A percentile compares a stretch with the other conserved stretches of the same genome.
phyloP scores from a whole-genome alignment of 768 basidiomycete genomes.

The Mycena alexandri region DNA sequence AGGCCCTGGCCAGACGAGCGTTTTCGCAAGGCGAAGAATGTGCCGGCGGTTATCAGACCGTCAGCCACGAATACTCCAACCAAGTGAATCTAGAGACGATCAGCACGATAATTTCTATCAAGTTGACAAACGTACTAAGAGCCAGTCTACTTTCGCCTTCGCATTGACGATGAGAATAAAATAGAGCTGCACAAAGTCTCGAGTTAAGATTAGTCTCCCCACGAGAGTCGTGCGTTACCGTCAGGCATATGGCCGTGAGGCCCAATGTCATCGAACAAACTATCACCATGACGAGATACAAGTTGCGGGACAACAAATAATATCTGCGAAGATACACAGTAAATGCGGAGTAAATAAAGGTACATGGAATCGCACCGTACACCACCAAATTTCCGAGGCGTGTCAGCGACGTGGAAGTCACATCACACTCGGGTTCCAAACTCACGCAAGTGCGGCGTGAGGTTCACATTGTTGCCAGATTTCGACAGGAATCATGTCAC shows the following conservation, averaged over 20 bases:
- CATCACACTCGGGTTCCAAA: too few species aligned
- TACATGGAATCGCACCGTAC: too few species aligned
- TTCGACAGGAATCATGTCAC: neutral
- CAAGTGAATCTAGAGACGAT: conserved; percentile 20
- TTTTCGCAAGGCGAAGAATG: conserved; percentile 6
- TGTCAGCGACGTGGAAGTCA: too few species aligned
- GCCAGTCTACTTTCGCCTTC: conserved; percentile 22
- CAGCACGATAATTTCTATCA: too few species aligned
- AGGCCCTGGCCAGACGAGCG: neutral
- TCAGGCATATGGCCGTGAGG: conserved; percentile 7
- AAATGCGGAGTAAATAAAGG: too few species aligned
- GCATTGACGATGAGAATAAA: conserved; percentile 3
- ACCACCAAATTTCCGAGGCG: too few species aligned
- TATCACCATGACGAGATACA: neutral
- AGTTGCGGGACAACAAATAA: conserved; percentile 15
- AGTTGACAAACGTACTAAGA: conserved; percentile 1
- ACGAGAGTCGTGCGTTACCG: neutral
- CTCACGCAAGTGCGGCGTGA: too few species aligned
- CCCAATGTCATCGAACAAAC: conserved; percentile 11
- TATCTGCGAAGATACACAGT: conserved; percentile 12
- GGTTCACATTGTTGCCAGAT: neutral
- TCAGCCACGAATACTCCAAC: conserved; percentile 24
- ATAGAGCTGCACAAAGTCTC: neutral
- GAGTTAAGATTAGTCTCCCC: neutral
- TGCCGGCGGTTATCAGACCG: conserved; percentile 20